A percentile compares a stretch with the other conserved stretches of the same genome.
Evolutionary conservation across 2,329 filamentous ascomycete genomes (phyloP).

Genomic region (Epicoccum sorghinum): DNA sequence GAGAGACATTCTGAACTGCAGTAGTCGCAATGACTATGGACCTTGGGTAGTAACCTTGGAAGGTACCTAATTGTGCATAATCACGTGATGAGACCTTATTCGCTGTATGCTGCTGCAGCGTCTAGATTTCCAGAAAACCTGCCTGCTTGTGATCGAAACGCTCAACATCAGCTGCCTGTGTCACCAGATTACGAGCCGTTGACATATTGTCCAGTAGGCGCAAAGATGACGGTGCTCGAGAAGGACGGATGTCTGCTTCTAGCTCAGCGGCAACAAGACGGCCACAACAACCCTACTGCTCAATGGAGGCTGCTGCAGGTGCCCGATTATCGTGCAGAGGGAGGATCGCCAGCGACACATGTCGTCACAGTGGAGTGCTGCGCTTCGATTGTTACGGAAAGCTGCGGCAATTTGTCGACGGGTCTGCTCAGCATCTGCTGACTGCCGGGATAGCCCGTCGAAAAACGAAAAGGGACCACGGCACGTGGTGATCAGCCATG

Average conservation of each 20-base stretch:
- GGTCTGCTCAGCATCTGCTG: slow-evolving; percentile 21
- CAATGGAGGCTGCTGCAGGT: slow-evolving; percentile 2
- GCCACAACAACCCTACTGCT: slow-evolving; percentile 7
- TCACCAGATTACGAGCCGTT: slow-evolving; percentile 1
- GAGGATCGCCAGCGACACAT: slow-evolving; percentile 19
- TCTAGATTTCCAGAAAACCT: background rate
- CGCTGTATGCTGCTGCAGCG: background rate
- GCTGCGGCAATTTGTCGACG: slow-evolving; percentile 9
- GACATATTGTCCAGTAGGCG: background rate
- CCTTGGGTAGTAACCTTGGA: no score
- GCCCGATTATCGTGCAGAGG: slow-evolving; percentile 6
- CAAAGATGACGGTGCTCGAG: slow-evolving; percentile 1
- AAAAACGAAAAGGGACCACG: slow-evolving; percentile 12
- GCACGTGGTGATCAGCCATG: slow-evolving; percentile 31
- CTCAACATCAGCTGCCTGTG: slow-evolving; percentile 6
- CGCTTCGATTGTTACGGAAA: background rate
- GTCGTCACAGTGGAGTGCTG: slow-evolving; percentile 21
- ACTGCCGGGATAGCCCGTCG: slow-evolving; percentile 19
- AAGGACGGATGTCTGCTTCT: slow-evolving; percentile 5
- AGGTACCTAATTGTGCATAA: no score
- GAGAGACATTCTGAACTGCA: no score
- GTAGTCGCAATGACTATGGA: no score
- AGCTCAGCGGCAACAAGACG: background rate
- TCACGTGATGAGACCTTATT: slow-evolving; percentile 2
- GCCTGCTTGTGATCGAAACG: background rate